Percentiles rank a stretch among this genome's conserved stretches.
These are phyloP conservation scores for Penicillium verrucosum DNA, from an alignment of 2,329 filamentous ascomycete species.

Conservation along the genomic window DNA sequence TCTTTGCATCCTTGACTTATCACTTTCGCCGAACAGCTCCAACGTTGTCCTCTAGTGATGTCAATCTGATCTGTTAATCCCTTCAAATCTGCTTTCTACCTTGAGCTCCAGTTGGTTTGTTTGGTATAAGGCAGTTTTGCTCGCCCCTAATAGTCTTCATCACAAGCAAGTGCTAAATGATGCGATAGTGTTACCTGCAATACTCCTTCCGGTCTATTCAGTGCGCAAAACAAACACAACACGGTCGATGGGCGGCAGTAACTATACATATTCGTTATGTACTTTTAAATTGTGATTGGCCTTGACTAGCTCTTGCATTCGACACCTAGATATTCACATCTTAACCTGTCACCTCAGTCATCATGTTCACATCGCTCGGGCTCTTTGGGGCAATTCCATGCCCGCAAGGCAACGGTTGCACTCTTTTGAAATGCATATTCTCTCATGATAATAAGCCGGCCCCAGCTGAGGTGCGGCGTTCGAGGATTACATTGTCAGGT, in stretches of 20 bases:
- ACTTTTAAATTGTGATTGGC: not conserved
- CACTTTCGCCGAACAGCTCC: not conserved
- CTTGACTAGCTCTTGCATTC: not conserved
- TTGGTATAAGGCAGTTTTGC: not conserved
- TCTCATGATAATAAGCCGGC: conserved; percentile 41
- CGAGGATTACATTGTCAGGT: conserved; percentile 17
- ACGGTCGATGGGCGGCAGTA: not conserved
- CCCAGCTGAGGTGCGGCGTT: not conserved
- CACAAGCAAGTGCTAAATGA: not conserved
- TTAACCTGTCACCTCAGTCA: conserved; percentile 3
- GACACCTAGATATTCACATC: not conserved
- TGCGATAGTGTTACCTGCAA: not conserved
- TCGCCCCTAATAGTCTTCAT: not conserved
- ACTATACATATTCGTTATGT: not conserved
- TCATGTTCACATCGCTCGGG: conserved; percentile 56
- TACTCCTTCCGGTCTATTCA: not conserved
- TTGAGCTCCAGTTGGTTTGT: not conserved
- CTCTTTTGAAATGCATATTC: conserved; percentile 58
- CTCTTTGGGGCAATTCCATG: conserved; percentile 54
- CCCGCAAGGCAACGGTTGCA: conserved; percentile 51
- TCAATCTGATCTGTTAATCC: not conserved
- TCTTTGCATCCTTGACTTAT: conserved; percentile 6
- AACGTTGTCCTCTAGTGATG: not conserved
- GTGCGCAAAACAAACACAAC: not conserved
- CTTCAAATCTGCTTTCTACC: not conserved